Base-by-base conservation (phyloP, 1,284 basidiomycete genomes). In the Microbotryomycetes sp. region DNA sequence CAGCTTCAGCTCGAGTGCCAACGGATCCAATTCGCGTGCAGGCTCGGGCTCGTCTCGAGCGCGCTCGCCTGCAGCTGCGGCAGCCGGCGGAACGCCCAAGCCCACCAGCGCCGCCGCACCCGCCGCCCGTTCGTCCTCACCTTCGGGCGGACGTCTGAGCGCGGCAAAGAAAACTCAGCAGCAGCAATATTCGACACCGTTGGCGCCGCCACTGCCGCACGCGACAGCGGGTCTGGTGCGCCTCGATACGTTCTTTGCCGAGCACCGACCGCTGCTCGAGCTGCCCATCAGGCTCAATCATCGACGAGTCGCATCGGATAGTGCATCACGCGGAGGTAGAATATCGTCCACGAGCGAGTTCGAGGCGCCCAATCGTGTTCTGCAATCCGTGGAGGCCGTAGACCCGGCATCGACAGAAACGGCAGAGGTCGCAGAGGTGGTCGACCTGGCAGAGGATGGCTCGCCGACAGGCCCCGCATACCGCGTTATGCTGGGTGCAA, bases 241-340 rank as follows among this genome's bases (percentile, higher is more conserved):
- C n/a, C 45, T 49, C 56, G 67, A 68, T 48, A 46, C 57, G 30
- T 63, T 68, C 60, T 68, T 68, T 55, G 56, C 67, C 5, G 49
- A 53, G 16, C 64, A 64, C 29, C 64, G 67, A 7, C 67, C 67
- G 1, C 62, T 68, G 45, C 62, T 68, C 45, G 67, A 68, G 51
- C 64, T 68, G 23, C 67, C 67, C 4, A 45, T 68, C 29, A 54
- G 54, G 13, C 30, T 62, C 49, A 31, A 55, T n/a, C 54, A 59
- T 18, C 64, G 66, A 49, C 54, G 58, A n/a, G 51, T 52, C 18
- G 52, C 52, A 26, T 53, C 28, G 3, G 28, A 45, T 3, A 45
- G n/a, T 13, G 46, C 49, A 15, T 27, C 45, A 23, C 46, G 51
- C 16, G 53, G 50, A 30, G 24, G 4, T n/a, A 2, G n/a, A 35